phyloP scores from a whole-genome alignment of 148 eudicot species.

The Beta vulgaris region DNA sequence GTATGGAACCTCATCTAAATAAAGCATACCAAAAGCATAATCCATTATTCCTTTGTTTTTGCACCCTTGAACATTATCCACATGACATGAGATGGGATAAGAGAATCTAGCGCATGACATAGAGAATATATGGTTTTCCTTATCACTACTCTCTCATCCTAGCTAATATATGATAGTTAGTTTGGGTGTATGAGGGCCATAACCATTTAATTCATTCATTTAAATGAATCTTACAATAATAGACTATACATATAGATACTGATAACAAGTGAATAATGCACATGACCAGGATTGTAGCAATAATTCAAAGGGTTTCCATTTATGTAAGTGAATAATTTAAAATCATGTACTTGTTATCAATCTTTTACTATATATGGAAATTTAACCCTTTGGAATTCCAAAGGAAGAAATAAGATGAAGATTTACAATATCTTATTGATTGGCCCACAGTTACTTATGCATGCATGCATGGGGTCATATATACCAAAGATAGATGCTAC shows the following conservation, averaged over 20 bases:
- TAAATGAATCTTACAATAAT: neutral
- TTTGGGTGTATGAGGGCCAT: slow-evolving; percentile 11
- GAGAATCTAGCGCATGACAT: slow-evolving; percentile 16
- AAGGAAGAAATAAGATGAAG: slow-evolving; percentile 7
- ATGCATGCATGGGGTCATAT: slow-evolving; percentile 14
- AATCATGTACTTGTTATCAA: neutral
- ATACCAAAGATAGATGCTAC: slow-evolving; percentile 13
- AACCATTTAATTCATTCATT: neutral
- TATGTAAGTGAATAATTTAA: no score
- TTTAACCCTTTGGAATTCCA: slow-evolving; percentile 3
- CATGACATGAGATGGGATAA: neutral
- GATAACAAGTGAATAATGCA: neutral
- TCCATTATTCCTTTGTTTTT: slow-evolving; percentile 3
- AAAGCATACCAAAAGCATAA: neutral
- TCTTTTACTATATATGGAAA: slow-evolving; percentile 25
- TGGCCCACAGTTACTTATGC: slow-evolving; percentile 21
- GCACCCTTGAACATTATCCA: slow-evolving; percentile 19
- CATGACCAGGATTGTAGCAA: slow-evolving; percentile 23
- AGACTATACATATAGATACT: neutral
- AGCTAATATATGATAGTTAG: slow-evolving; percentile 8
- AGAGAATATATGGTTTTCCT: slow-evolving; percentile 21
- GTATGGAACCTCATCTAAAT: slow-evolving; percentile 3
- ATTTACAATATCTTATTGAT: slow-evolving; percentile 22
- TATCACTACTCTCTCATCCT: neutral
- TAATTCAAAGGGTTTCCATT: slow-evolving; percentile 18